Evolutionary conservation across 805 yeast species (phyloP), one percentile per base, ranked within the genome.

Genomic region (Spencermartinsiella europaea): DNA sequence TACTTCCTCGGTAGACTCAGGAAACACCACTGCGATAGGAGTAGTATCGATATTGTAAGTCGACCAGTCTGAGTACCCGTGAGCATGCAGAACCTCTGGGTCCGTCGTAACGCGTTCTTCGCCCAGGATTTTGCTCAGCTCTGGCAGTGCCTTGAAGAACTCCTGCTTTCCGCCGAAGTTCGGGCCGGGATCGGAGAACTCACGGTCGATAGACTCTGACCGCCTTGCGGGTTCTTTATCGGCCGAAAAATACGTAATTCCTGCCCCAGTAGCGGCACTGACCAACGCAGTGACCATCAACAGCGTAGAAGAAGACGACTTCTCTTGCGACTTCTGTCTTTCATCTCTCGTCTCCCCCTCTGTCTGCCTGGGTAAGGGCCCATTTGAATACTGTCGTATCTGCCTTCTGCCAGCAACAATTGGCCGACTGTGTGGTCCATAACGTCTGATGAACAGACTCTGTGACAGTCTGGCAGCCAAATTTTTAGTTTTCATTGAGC

Each of bases 1-100:
- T 0, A 85, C 88, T 50, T 84, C 79, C 49, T 81, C 79, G 0
- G 89, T 82, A 48, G 75, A 65, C 27, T 71, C 73, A 1, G 91
- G 90, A 56, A 74, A 85, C 1, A 78, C 73, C 3, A 85, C 71
- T 20, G 78, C 69, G 28, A 65, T 54, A 4, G 95, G 91, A 21
- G 38, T 44, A 7, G 48, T 52, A n/a, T 58, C 61, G 17, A 50
- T 48, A 38, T 57, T 57, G 48, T 48, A 57, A 7, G 63, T 52
- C 12, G 62, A 52, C 54, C 60, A 60, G 16, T 56, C 57, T n/a
- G 63, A 59, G 44, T 50, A 59, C 12, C 63, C 63, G 31, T 59
- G 63, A 12, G 46, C 17, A 12, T 56, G 42, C 34, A 59, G 47
- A 28, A 57, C 63, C 3, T 59, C 63, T 8, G 55, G 58, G 34